phyloP scores from a whole-genome alignment of 2,329 filamentous ascomycete genomes.

The Exophiala lecanii-corni region DNA sequence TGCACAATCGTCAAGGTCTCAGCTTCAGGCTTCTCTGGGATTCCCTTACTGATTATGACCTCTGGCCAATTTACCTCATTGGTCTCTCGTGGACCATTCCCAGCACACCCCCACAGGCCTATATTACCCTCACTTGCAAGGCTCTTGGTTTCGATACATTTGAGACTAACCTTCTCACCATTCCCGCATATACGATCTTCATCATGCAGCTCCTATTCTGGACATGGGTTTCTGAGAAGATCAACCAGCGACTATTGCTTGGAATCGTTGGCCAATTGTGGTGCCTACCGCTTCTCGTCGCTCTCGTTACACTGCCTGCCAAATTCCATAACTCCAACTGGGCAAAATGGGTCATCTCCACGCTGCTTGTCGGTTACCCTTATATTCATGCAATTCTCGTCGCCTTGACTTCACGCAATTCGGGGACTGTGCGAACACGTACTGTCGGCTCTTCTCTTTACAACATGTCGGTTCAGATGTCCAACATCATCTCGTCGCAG shows the following conservation, averaged over 20 bases:
- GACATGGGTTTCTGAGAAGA: slow-evolving; percentile 49
- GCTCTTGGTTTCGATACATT: slow-evolving; percentile 57
- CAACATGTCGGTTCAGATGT: slow-evolving; percentile 43
- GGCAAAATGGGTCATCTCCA: slow-evolving; percentile 50
- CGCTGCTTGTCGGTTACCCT: slow-evolving; percentile 49
- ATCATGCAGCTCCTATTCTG: slow-evolving; percentile 54
- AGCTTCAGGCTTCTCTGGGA: slow-evolving; percentile 55
- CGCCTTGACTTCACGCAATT: slow-evolving; percentile 58
- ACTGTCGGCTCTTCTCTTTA: slow-evolving; percentile 56
- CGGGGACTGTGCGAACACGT: slow-evolving; percentile 57
- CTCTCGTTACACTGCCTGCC: slow-evolving; percentile 51
- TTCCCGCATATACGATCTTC: slow-evolving; percentile 54
- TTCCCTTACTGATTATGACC: slow-evolving; percentile 54
- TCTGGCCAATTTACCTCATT: slow-evolving; percentile 56
- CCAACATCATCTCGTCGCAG: slow-evolving; percentile 40
- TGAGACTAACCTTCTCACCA: slow-evolving; percentile 59
- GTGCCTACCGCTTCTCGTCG: slow-evolving; percentile 56
- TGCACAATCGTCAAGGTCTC: slow-evolving; percentile 57
- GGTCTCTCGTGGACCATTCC: slow-evolving; percentile 54
- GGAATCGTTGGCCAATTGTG: slow-evolving; percentile 52
- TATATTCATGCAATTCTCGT: slow-evolving; percentile 59
- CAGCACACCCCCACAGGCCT: slow-evolving; percentile 45
- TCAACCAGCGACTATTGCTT: slow-evolving; percentile 45
- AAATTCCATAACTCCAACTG: slow-evolving; percentile 44
- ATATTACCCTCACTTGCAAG: slow-evolving; percentile 57